Percentiles rank a stretch among this genome's conserved stretches.
These are phyloP conservation scores for Syzygium grande DNA, from an alignment of 345 rosid genomes.

Conservation along the genomic window DNA sequence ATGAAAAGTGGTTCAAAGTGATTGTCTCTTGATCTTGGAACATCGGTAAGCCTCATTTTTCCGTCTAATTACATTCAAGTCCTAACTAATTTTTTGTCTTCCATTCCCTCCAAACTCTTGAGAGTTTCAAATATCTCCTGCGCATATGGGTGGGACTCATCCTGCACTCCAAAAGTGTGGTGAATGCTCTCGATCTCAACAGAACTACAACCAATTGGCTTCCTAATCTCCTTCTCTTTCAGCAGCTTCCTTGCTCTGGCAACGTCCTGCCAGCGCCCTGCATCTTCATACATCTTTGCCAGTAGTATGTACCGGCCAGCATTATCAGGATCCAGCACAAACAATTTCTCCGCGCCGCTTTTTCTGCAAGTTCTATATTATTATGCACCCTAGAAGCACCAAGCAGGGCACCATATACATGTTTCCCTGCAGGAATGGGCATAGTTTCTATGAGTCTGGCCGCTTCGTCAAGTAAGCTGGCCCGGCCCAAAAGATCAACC, in stretches of 20 bases:
- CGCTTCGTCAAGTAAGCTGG: not conserved
- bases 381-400: slow-evolving; percentile 4
- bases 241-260: slow-evolving; percentile 1
- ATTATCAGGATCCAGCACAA: slow-evolving; percentile 1
- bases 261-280: not conserved
- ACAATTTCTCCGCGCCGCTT: slow-evolving; percentile 1
- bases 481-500: slow-evolving; percentile 4
- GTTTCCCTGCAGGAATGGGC: slow-evolving; percentile 1
- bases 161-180: slow-evolving; percentile 1
- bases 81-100: not conserved
- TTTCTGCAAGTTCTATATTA: not conserved
- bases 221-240: not conserved
- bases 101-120: not conserved
- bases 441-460: not conserved
- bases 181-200: not conserved
- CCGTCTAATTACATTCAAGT: not conserved
- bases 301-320: slow-evolving; percentile 1
- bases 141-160: not conserved
- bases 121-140: slow-evolving; percentile 1
- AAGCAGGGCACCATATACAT: slow-evolving; percentile 4
- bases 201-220: not conserved
- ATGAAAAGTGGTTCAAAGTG: not conserved
- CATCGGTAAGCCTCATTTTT: not conserved
- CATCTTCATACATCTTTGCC: slow-evolving; percentile 2
- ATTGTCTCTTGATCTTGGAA: not conserved